These are phyloP conservation scores for Suhomyces maxii DNA, from an alignment of 1,139 yeast species.

Conservation along the genomic window DNA sequence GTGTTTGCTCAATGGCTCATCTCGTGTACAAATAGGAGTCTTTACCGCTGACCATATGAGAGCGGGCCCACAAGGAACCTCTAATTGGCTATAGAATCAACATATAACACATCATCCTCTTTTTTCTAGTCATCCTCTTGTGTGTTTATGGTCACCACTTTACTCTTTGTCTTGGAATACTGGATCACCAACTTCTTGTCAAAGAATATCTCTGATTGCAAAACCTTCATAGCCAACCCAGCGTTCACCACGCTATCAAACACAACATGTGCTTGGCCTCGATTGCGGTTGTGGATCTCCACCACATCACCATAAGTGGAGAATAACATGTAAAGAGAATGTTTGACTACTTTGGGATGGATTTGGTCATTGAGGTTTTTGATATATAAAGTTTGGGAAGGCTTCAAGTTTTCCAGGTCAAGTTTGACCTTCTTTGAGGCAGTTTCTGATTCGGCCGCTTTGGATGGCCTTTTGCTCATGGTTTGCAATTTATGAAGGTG, in stretches of 20 bases:
- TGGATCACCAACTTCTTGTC: constrained; percentile 55
- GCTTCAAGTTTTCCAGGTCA: constrained; percentile 14
- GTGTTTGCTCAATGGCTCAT: too few species aligned
- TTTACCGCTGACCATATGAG: too few species aligned
- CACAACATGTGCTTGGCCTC: constrained; percentile 80
- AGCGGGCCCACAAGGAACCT: too few species aligned
- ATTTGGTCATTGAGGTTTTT: constrained; percentile 68
- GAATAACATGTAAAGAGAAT: constrained; percentile 60
- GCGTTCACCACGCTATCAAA: constrained; percentile 55
- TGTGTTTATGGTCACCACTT: constrained; percentile 8
- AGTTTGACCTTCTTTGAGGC: constrained; percentile 13
- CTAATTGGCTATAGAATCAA: too few species aligned
- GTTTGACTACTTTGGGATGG: constrained; percentile 45
- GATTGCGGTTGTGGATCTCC: constrained; percentile 48
- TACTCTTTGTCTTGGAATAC: constrained; percentile 45
- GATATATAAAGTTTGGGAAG: constrained; percentile 58
- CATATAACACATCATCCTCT: background rate
- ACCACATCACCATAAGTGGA: constrained; percentile 69
- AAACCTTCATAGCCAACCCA: constrained; percentile 47
- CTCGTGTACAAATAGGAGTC: too few species aligned
- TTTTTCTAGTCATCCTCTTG: background rate
- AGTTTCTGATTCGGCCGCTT: background rate
- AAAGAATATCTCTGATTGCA: constrained; percentile 53
- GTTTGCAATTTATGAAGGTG: background rate
- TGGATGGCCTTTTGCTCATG: background rate